Percentiles rank a stretch among this genome's conserved stretches.
phyloP scores from a whole-genome alignment of 2,329 filamentous ascomycete species.

The Diplodia corticola region DNA sequence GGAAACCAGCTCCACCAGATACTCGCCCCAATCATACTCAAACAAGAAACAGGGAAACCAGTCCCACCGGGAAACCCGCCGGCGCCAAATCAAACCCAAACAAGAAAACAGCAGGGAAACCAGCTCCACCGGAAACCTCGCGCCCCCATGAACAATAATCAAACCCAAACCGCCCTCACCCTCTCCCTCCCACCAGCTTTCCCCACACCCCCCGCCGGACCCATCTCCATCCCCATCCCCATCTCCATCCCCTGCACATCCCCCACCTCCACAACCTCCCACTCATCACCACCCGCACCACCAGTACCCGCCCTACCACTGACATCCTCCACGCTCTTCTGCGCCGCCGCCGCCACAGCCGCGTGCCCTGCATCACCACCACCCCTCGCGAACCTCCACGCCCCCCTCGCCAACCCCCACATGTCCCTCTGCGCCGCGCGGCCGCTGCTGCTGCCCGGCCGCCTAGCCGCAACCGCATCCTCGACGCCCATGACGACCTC shows the following conservation, averaged over 20 bases:
- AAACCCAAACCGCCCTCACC: not conserved
- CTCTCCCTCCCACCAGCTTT: not conserved
- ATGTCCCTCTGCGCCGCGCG: not conserved
- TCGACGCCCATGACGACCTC: not conserved
- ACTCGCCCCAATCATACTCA: too few relatives aligned
- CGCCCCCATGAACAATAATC: too few relatives aligned
- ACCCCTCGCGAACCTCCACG: not conserved
- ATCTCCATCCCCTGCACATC: not conserved
- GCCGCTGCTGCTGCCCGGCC: too few relatives aligned
- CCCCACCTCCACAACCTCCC: not conserved
- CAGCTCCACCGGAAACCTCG: not conserved
- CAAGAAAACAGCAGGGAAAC: not conserved
- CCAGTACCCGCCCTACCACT: too few relatives aligned
- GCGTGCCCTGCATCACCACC: too few relatives aligned
- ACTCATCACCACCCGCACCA: not conserved
- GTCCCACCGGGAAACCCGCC: too few relatives aligned
- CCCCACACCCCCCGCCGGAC: not conserved
- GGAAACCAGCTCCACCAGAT: too few relatives aligned
- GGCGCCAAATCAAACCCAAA: too few relatives aligned
- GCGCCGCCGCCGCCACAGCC: not conserved
- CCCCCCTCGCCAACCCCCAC: not conserved
- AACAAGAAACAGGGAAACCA: too few relatives aligned
- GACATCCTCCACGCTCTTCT: not conserved
- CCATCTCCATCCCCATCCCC: too few relatives aligned
- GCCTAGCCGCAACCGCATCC: not conserved